Conservation (phyloP, 768 basidiomycete genomes). For the Punctularia strigosozonata region DNA sequence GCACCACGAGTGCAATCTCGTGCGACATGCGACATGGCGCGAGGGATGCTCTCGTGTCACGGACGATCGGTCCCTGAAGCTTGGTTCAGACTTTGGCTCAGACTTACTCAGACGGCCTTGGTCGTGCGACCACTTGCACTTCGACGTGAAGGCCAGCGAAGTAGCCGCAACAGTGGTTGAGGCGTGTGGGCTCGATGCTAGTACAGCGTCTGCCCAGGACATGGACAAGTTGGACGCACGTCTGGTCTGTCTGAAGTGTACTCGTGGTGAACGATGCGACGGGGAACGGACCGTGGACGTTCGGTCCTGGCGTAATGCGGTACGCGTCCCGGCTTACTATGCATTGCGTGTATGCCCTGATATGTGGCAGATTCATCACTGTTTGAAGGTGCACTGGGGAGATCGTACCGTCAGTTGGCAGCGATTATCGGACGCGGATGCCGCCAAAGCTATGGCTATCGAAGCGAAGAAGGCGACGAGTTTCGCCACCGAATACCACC, state of each 20-base stretch:
- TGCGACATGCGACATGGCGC: not conserved
- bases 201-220: not conserved
- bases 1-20: not conserved
- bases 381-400: conserved; percentile 3
- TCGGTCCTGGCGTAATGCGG: conserved; percentile 4
- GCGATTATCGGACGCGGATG: conserved; percentile 1
- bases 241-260: conserved; percentile 5
- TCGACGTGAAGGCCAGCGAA: conserved; percentile 6
- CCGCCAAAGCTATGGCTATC: not conserved
- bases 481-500: no score
- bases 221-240: conserved; percentile 6
- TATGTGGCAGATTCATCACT: conserved; percentile 2
- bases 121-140: conserved; percentile 1
- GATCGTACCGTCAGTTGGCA: conserved; percentile 1
- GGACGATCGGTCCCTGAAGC: not conserved
- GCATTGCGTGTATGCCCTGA: not conserved
- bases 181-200: conserved; percentile 5
- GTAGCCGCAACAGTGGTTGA: conserved; percentile 3
- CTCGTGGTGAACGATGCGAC: conserved; percentile 1
- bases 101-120: conserved; percentile 2
- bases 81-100: not conserved
- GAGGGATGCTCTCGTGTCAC: not conserved
- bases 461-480: no score
- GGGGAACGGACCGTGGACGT: conserved; percentile 4
- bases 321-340: not conserved